Percentiles rank a stretch among this genome's conserved stretches.
phyloP scores from a whole-genome alignment of 768 basidiomycete genomes.

The Neoboletus magnificus region DNA sequence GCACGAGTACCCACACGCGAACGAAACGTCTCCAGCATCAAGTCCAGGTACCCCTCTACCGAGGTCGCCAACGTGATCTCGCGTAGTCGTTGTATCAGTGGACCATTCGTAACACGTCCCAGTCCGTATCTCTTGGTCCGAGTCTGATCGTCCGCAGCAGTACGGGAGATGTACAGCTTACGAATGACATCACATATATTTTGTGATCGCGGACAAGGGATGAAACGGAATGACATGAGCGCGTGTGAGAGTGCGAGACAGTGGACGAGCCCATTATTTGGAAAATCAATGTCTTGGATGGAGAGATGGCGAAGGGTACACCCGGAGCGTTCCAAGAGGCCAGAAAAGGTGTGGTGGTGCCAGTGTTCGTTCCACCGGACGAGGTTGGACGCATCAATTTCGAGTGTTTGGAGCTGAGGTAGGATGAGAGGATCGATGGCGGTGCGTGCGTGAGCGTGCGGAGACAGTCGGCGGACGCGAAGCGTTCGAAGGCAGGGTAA shows the following conservation, averaged over 20 bases:
- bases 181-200: conserved; percentile 7
- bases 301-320: conserved; percentile 13
- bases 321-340: conserved; percentile 15
- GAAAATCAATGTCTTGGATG: conserved; percentile 14
- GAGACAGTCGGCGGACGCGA: conserved; percentile 13
- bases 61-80: conserved; percentile 18
- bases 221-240: conserved; percentile 11
- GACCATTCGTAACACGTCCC: neutral
- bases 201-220: conserved; percentile 18
- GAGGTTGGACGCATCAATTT: conserved; percentile 9
- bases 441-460: neutral
- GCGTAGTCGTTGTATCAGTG: conserved; percentile 8
- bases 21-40: conserved; percentile 8
- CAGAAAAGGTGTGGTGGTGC: conserved; percentile 13
- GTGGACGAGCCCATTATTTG: conserved; percentile 17
- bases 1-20: conserved; percentile 7
- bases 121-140: neutral
- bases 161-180: conserved; percentile 1
- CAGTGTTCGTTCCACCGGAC: neutral
- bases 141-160: neutral
- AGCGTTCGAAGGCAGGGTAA: conserved; percentile 14
- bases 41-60: conserved; percentile 4
- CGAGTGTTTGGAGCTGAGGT: conserved; percentile 18
- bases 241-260: conserved; percentile 15
- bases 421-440: conserved; percentile 13